Evolutionary conservation across 1,139 yeast species (phyloP), one percentile per base, ranked within the genome.

Genomic region (Yamadazyma taylorii): DNA sequence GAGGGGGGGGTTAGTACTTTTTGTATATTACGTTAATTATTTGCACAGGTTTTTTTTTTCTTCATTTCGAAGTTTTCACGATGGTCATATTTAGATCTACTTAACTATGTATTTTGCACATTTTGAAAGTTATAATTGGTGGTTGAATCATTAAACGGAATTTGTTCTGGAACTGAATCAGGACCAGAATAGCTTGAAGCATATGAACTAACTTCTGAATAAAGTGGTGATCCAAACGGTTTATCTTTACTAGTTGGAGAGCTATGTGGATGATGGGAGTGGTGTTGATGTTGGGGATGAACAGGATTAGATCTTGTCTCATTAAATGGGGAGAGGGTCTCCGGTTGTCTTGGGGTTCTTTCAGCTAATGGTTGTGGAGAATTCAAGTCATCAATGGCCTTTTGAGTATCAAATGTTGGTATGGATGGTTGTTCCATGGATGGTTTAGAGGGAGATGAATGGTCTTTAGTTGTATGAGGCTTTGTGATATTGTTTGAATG

Each of bases 121-220:
- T 25, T 27, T 10, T 29, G 24, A 14, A 19, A 19, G 24, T 19
- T 29, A 29, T 29, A 29, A 17, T n/a, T 17, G 4, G 16, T 17
- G 32, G 9, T 29, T 21, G 12, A n/a, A n/a, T n/a, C n/a, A n/a
- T 29, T 29, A 12, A 19, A 29, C 8, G 15, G 11, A 24, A 29
- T 29, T 12, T 29, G 22, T 29, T 29, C 32, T 16, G 32, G 24
- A 7, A 29, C 19, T 3, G 32, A 29, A n/a, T 29, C 32, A 11
- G 32, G 16, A 3, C 32, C 32, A 6, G 23, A 19, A 24, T 33
- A 35, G 17, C 37, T 32, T 3, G 38, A 34, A 14, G 45, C 34
- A 24, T 39, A 31, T 15, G 40, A 35, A 16, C 43, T 34, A 12
- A 24, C 21, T n/a, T 39, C 47, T 1, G 45, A 39, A 27, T 36